These are phyloP conservation scores for Plasmodium knowlesi DNA, from an alignment of 169 alveolate genomes.

Conservation along the genomic window DNA sequence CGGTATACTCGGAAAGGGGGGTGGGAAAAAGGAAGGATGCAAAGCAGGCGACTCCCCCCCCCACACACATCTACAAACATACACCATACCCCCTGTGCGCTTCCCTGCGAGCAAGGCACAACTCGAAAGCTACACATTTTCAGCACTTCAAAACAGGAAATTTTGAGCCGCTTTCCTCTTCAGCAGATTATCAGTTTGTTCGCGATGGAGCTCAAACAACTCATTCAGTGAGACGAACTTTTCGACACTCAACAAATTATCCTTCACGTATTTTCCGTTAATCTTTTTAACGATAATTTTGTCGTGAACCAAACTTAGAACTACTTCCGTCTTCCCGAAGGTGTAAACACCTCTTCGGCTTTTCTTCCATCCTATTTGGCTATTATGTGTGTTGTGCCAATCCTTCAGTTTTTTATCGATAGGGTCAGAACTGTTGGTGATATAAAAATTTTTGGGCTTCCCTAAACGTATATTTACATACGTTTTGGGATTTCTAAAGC, in stretches of 20 bases:
- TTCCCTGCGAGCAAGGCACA: not conserved
- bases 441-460: constrained; percentile 55
- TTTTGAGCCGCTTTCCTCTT: constrained; percentile 2
- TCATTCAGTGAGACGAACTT: constrained; percentile 74
- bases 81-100: not conserved
- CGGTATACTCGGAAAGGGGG: not conserved
- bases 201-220: constrained; percentile 64
- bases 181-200: constrained; percentile 21
- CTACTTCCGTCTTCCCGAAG: constrained; percentile 69
- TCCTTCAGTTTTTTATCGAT: constrained; percentile 69
- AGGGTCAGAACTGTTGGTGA: constrained; percentile 71
- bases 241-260: constrained; percentile 69
- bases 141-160: not conserved
- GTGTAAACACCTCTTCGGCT: constrained; percentile 63
- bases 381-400: constrained; percentile 73
- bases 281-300: constrained; percentile 70
- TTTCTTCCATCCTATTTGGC: constrained; percentile 69
- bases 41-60: not conserved
- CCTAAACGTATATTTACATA: constrained; percentile 73
- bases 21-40: not conserved
- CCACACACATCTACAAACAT: not conserved
- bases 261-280: constrained; percentile 55
- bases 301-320: constrained; percentile 50
- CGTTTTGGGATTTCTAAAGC: constrained; percentile 58
- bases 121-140: not conserved